Percentiles rank a stretch among this genome's conserved stretches.
Conservation (phyloP, 352 stramenopile genomes). For the Phytophthora meadii region DNA sequence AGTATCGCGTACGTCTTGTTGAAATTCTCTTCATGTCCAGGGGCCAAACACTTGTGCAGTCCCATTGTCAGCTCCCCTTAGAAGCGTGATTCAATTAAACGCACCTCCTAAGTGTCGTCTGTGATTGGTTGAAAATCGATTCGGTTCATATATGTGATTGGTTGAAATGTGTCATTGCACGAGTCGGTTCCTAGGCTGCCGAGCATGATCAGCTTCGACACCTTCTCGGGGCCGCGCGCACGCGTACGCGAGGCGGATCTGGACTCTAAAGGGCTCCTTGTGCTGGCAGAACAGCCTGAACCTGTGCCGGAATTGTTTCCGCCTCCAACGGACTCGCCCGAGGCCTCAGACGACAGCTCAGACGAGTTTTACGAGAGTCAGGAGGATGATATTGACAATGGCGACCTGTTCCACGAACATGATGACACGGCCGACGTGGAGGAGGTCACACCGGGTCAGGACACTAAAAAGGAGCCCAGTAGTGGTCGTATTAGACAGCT, state of each 20-base stretch:
- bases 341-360: conserved; percentile 18
- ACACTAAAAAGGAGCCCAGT: conserved; percentile 10
- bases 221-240: conserved; percentile 54
- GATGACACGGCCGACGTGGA: conserved; percentile 4
- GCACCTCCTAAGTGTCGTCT: neutral
- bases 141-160: neutral
- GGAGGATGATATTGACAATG: conserved; percentile 30
- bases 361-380: conserved; percentile 45
- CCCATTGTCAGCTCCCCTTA: no score
- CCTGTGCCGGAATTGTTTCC: conserved; percentile 18
- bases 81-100: no score
- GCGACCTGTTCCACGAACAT: conserved; percentile 54
- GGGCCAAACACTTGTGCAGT: no score
- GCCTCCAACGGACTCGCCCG: neutral
- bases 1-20: no score
- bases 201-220: conserved; percentile 84
- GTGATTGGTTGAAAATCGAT: neutral
- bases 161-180: conserved; percentile 4
- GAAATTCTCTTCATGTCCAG: no score
- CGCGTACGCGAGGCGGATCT: conserved; percentile 47
- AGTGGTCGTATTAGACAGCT: conserved; percentile 57
- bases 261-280: conserved; percentile 29
- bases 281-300: conserved; percentile 32
- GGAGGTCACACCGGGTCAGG: conserved; percentile 6
- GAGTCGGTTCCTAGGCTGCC: conserved; percentile 1